Conservation (phyloP, 2,329 filamentous ascomycete genomes). For the Immersiporthe knoxdaviesiana region DNA sequence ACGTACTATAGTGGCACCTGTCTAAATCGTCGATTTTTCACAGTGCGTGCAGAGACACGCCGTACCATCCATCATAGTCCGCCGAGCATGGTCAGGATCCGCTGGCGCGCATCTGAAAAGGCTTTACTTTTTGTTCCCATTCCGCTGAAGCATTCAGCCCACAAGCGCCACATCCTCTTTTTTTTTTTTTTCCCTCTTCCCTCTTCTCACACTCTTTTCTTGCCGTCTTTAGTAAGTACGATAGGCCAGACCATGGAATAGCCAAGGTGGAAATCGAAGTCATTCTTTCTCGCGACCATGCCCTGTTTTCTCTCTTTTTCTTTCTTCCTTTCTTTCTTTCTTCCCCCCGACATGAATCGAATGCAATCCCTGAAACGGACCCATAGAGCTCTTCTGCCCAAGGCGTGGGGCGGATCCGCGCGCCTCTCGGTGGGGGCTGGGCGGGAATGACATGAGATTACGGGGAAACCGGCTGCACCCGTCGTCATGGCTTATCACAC, state of each 20-base stretch:
- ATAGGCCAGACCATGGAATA: neutral
- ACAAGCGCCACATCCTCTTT: neutral
- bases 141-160: neutral
- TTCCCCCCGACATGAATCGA: neutral
- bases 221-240: neutral
- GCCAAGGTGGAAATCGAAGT: no score
- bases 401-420: neutral
- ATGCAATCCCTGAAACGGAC: neutral
- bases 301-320: neutral
- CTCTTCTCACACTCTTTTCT: neutral
- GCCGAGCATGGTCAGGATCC: neutral
- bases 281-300: no score
- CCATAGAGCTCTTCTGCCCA: neutral
- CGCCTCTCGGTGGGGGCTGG: neutral
- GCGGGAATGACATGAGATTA: constrained; percentile 1
- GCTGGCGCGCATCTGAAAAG: neutral
- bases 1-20: neutral
- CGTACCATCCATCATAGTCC: neutral
- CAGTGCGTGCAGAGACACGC: neutral
- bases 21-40: neutral
- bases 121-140: neutral
- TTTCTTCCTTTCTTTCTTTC: no score
- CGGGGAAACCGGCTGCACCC: constrained; percentile 7
- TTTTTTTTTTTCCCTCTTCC: neutral
- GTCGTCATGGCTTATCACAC: neutral